These are phyloP conservation scores for Miscanthus sacchariflorus DNA, from an alignment of 202 grass and related monocot species.

Conservation along the genomic window DNA sequence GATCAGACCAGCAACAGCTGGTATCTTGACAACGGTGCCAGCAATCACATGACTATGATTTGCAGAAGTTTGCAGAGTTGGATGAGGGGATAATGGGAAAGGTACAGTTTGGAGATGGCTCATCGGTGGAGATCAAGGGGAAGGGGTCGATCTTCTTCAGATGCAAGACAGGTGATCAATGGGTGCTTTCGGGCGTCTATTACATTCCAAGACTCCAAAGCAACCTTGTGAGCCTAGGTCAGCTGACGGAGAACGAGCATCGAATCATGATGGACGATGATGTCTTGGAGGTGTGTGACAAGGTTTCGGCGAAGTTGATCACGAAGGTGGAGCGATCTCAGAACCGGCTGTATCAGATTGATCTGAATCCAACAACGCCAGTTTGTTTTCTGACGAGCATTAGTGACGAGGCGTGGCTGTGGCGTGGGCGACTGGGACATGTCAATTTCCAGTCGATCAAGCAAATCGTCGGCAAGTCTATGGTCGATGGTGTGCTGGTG, in stretches of 20 bases:
- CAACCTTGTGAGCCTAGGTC: neutral
- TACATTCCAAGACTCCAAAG: neutral
- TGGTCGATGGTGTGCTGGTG: rapidly evolving
- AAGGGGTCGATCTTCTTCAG: neutral
- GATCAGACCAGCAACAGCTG: too few relatives aligned
- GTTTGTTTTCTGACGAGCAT: too few relatives aligned
- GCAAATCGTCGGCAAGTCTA: too few relatives aligned
- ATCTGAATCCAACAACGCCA: too few relatives aligned
- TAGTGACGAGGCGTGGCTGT: too few relatives aligned
- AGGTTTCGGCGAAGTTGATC: rapidly evolving
- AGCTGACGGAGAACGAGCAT: neutral
- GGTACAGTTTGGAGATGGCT: too few relatives aligned
- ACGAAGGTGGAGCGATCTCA: too few relatives aligned
- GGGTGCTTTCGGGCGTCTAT: neutral
- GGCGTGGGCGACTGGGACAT: too few relatives aligned
- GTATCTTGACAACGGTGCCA: neutral
- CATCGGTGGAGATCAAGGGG: too few relatives aligned
- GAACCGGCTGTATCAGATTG: too few relatives aligned
- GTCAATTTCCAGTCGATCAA: too few relatives aligned
- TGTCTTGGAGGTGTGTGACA: neutral
- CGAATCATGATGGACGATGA: neutral
- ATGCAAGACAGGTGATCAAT: neutral
- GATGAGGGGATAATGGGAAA: neutral
- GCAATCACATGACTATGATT: neutral
- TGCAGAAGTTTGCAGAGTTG: neutral